phyloP scores from a whole-genome alignment of 2,329 filamentous ascomycete genomes.

The Penicillium olsonii region DNA sequence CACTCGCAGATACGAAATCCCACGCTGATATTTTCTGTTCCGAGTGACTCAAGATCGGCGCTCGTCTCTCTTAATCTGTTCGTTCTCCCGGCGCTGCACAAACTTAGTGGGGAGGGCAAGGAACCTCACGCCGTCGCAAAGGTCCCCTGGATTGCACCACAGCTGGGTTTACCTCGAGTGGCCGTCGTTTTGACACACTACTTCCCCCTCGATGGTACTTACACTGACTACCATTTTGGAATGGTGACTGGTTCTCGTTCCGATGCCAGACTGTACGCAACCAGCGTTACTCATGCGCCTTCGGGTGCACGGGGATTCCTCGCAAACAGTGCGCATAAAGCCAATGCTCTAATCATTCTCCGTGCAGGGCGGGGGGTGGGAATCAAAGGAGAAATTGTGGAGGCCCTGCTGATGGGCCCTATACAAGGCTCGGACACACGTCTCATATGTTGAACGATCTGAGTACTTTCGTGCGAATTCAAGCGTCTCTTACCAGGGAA shows the following conservation, averaged over 20 bases:
- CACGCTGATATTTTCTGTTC: slow-evolving; percentile 81
- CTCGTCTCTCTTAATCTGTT: slow-evolving; percentile 93
- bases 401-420: slow-evolving; percentile 74
- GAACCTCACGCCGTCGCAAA: neutral
- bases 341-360: slow-evolving; percentile 78
- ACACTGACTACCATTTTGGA: slow-evolving; percentile 85
- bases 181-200: slow-evolving; percentile 71
- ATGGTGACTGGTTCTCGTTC: slow-evolving; percentile 61
- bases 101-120: slow-evolving; percentile 64
- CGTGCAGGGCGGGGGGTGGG: slow-evolving; percentile 52
- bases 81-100: slow-evolving; percentile 80
- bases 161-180: slow-evolving; percentile 71
- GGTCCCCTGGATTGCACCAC: slow-evolving; percentile 42
- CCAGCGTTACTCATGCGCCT: slow-evolving; percentile 72
- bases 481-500: too few species aligned
- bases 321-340: slow-evolving; percentile 78
- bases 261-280: slow-evolving; percentile 70
- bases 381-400: slow-evolving; percentile 67
- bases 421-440: slow-evolving; percentile 24
- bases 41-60: slow-evolving; percentile 88
- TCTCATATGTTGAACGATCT: slow-evolving; percentile 1
- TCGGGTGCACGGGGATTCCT: neutral
- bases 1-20: slow-evolving; percentile 55
- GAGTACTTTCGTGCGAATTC: too few species aligned
- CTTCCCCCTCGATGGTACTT: slow-evolving; percentile 67